A percentile compares a stretch with the other conserved stretches of the same genome.
Evolutionary conservation across 192 early-diverging fungal genomes (phyloP).

Genomic region (Phycomyces blakesleeanus): DNA sequence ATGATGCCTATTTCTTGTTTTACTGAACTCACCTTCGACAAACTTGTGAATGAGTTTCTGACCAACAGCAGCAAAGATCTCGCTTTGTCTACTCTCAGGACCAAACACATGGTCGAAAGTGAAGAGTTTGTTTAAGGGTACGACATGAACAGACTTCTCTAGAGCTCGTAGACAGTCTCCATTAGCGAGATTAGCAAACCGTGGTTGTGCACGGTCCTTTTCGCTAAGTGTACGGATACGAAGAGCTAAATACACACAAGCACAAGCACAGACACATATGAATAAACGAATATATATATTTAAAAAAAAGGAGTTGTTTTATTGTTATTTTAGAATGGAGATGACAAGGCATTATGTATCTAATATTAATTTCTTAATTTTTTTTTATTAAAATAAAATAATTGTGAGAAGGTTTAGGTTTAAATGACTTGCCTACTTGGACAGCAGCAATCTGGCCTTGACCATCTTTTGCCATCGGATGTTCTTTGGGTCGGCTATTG

Average conservation of each 20-base stretch:
- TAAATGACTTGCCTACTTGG: constrained; percentile 33
- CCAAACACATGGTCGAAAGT: constrained; percentile 39
- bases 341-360: too few species aligned
- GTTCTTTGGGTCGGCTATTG: too few species aligned
- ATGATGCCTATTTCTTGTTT: neutral
- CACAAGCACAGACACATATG: too few species aligned
- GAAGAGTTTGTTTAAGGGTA: constrained; percentile 29
- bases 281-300: too few species aligned
- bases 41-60: constrained; percentile 31
- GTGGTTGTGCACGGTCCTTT: constrained; percentile 27
- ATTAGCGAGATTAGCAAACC: constrained; percentile 16
- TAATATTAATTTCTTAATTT: too few species aligned
- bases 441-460: constrained; percentile 30
- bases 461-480: constrained; percentile 14
- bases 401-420: neutral
- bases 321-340: too few species aligned
- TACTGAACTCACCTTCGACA: constrained; percentile 23
- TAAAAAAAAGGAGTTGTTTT: too few species aligned
- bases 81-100: constrained; percentile 22
- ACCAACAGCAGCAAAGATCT: constrained; percentile 30
- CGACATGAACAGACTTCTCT: constrained; percentile 22
- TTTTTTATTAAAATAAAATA: too few species aligned
- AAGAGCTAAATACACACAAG: too few species aligned
- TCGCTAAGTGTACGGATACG: constrained; percentile 32
- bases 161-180: constrained; percentile 22